Conservation (phyloP, 1,139 yeast species). For the Pneumocystis sp. region DNA sequence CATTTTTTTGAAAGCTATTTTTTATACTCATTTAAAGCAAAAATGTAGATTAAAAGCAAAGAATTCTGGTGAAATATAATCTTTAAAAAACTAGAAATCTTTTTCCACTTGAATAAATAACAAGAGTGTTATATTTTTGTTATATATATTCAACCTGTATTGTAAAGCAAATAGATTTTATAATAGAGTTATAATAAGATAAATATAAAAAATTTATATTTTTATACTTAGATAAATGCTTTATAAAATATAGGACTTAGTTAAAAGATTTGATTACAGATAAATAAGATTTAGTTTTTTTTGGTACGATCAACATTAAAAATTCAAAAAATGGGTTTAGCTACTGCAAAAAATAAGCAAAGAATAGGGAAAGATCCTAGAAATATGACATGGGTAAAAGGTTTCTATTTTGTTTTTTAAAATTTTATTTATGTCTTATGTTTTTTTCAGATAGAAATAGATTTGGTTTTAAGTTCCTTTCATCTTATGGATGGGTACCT, state of each 20-base stretch:
- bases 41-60: background rate
- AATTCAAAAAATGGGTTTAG: conserved; percentile 44
- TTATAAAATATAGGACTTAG: background rate
- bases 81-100: no score
- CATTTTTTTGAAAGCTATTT: background rate
- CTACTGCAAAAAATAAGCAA: conserved; percentile 69
- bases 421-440: background rate
- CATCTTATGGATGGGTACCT: conserved; percentile 79
- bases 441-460: conserved; percentile 37
- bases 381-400: conserved; percentile 84
- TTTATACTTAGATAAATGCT: background rate
- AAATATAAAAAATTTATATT: background rate
- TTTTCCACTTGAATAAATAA: background rate
- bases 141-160: background rate
- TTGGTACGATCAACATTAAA: background rate
- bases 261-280: background rate
- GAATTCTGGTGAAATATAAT: no score
- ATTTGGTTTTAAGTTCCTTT: conserved; percentile 77
- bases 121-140: background rate
- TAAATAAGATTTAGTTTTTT: background rate
- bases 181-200: background rate
- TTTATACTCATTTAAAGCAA: background rate
- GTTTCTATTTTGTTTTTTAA: conserved; percentile 17
- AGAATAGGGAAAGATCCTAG: conserved; percentile 87
- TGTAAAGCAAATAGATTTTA: background rate